Percentiles rank a stretch among this genome's conserved stretches.
phyloP scores from a whole-genome alignment of 2,329 filamentous ascomycete genomes.

The Chaetomium olivaceum region DNA sequence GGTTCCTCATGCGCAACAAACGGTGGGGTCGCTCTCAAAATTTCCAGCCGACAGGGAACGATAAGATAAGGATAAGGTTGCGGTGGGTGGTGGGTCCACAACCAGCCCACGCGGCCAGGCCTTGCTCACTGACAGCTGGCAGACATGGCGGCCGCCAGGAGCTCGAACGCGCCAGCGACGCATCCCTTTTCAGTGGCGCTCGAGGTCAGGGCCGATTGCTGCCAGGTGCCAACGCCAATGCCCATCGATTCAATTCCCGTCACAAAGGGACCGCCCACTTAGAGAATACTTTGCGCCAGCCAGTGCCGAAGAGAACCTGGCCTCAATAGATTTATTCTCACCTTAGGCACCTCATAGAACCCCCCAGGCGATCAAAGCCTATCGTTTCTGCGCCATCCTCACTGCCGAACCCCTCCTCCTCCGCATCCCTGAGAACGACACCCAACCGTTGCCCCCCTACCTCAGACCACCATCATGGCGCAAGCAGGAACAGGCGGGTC shows the following conservation, averaged over 20 bases:
- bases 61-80: constrained; percentile 26
- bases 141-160: constrained; percentile 31
- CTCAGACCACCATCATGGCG: constrained; percentile 69
- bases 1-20: constrained; percentile 5
- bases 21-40: constrained; percentile 30
- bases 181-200: constrained; percentile 21
- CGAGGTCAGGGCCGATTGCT: neutral
- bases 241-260: constrained; percentile 10
- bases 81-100: neutral
- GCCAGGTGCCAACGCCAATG: constrained; percentile 20
- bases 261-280: constrained; percentile 8
- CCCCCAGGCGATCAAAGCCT: neutral
- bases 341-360: neutral
- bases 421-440: constrained; percentile 25
- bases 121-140: constrained; percentile 10
- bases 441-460: neutral
- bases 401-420: constrained; percentile 26
- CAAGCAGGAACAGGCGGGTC: constrained; percentile 70
- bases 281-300: constrained; percentile 13
- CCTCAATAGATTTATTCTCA: neutral
- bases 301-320: constrained; percentile 14
- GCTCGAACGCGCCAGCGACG: neutral
- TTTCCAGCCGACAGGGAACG: constrained; percentile 20
- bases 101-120: constrained; percentile 15
- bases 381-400: neutral